Conservation (phyloP, 345 rosid genomes). For the Hibiscus syriacus region DNA sequence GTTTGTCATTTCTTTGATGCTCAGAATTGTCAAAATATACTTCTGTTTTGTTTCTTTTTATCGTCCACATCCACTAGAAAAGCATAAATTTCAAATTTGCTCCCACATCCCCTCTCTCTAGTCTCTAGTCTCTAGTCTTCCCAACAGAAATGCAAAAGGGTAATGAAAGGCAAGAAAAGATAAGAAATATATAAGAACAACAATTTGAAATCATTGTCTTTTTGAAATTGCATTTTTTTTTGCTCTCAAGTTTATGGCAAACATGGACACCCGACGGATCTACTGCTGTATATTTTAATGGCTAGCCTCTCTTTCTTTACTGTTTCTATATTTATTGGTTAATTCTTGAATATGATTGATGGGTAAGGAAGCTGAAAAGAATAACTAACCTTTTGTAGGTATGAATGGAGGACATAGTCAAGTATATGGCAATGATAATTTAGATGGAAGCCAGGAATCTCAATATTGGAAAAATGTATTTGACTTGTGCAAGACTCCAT, state of each 20-base stretch:
- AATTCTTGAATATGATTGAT: background rate
- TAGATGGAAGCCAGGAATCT: slow-evolving; percentile 31
- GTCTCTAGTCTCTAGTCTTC: background rate
- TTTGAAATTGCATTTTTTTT: background rate
- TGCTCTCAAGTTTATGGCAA: background rate
- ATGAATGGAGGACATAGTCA: slow-evolving; percentile 18
- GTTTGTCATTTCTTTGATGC: slow-evolving; percentile 5
- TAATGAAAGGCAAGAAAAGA: background rate
- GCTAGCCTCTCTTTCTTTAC: background rate
- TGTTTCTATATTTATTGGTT: background rate
- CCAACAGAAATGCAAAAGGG: background rate
- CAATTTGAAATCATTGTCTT: background rate
- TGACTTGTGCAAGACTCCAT: slow-evolving; percentile 33
- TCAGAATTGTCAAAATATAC: background rate
- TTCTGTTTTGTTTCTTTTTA: background rate
- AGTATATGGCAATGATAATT: slow-evolving; percentile 10
- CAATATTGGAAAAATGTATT: slow-evolving; percentile 49
- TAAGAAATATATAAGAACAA: background rate
- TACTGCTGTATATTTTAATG: background rate
- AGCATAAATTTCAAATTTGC: background rate
- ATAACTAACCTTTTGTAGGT: slow-evolving; percentile 32
- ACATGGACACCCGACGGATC: background rate
- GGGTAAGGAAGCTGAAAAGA: background rate
- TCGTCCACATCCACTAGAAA: background rate
- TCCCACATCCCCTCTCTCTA: background rate